Evolutionary conservation across 2,329 filamentous ascomycete species (phyloP).

Genomic region (Calonectria naviculata): DNA sequence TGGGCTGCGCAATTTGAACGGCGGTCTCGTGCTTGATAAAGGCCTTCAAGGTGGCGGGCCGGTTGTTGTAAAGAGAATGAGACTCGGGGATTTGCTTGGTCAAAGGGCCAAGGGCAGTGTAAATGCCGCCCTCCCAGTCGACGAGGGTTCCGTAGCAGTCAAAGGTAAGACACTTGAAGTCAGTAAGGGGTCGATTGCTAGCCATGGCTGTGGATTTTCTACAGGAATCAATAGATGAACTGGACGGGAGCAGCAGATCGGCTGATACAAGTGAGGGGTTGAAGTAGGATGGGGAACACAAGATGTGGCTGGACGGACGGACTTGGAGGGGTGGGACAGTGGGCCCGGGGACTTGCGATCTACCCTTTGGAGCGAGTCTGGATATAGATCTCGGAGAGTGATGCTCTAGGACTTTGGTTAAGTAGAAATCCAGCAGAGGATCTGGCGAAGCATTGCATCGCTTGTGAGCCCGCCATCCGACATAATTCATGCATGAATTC

Average conservation of each 20-base stretch:
- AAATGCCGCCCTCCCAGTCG: constrained; percentile 77
- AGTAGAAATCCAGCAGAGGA: not conserved
- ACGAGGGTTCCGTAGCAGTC: constrained; percentile 84
- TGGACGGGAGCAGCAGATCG: not conserved
- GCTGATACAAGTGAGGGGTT: not conserved
- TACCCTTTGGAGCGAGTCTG: not conserved
- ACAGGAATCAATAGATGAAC: not conserved
- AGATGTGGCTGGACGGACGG: not conserved
- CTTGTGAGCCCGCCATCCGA: not conserved
- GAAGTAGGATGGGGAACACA: not conserved
- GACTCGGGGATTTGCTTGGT: constrained; percentile 51
- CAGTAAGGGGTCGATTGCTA: constrained; percentile 2
- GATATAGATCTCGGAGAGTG: no score
- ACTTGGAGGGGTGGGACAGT: not conserved
- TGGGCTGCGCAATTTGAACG: constrained; percentile 64
- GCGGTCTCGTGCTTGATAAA: constrained; percentile 58
- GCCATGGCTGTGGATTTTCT: not conserved
- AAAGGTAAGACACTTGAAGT: constrained; percentile 65
- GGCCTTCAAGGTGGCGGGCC: constrained; percentile 50
- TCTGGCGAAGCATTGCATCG: no score
- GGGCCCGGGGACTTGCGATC: not conserved
- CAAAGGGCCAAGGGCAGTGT: constrained; percentile 61
- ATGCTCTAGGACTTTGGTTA: not conserved
- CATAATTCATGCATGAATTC: not conserved
- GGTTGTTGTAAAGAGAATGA: constrained; percentile 47